phyloP scores from a whole-genome alignment of 257 asterid genomes.

The Nyctanthes arbortristis region DNA sequence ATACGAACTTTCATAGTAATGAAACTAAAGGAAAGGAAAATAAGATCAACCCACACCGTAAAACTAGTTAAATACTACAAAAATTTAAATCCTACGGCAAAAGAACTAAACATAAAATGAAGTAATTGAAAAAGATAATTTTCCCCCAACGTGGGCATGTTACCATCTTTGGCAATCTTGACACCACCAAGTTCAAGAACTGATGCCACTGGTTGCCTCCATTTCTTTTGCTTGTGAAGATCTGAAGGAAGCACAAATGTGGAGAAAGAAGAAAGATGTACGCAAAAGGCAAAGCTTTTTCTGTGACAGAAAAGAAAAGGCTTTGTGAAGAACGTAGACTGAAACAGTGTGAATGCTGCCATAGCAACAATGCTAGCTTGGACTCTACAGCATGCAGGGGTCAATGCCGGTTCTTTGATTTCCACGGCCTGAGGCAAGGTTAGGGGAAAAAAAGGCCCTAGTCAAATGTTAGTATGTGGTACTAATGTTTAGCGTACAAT shows the following conservation, averaged over 20 bases:
- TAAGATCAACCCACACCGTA: background rate
- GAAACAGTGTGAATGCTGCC: slow-evolving; percentile 64
- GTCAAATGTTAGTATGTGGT: no score
- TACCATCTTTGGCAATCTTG: slow-evolving; percentile 54
- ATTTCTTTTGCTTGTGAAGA: slow-evolving; percentile 27
- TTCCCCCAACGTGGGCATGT: background rate
- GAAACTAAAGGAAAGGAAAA: background rate
- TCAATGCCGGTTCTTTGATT: no score
- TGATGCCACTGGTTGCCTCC: slow-evolving; percentile 45
- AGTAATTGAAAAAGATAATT: background rate
- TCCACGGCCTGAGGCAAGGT: no score
- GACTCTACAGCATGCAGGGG: no score
- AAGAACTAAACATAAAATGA: background rate
- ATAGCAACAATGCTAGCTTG: slow-evolving; percentile 32
- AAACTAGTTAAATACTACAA: background rate
- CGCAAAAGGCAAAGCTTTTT: slow-evolving; percentile 32
- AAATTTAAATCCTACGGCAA: background rate
- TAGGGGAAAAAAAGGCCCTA: no score
- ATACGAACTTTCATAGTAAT: background rate
- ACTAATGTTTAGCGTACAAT: no score
- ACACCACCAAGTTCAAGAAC: slow-evolving; percentile 57
- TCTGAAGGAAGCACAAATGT: slow-evolving; percentile 25
- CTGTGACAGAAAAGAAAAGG: slow-evolving; percentile 37
- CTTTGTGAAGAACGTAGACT: slow-evolving; percentile 44
- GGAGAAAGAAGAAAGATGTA: slow-evolving; percentile 35